Evolutionary conservation across 257 asterid genomes (phyloP).

Genomic region (Lycium ferocissimum): DNA sequence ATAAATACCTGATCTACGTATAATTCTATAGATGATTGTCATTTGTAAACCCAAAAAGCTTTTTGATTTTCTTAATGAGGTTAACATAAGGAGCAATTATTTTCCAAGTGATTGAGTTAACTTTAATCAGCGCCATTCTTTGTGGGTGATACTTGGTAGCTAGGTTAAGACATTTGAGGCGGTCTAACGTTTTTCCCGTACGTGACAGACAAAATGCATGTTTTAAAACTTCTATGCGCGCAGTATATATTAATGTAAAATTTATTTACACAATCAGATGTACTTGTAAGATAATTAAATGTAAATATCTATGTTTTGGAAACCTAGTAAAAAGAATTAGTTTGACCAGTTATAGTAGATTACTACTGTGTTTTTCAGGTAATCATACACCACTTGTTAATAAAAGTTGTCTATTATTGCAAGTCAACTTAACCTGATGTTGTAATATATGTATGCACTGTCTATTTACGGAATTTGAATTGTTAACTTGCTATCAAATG

Average conservation of each 20-base stretch:
- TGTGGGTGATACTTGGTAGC: neutral
- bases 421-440: no score
- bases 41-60: neutral
- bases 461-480: neutral
- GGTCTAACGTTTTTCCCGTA: neutral
- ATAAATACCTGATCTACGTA: neutral
- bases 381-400: no score
- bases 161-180: slow-evolving; percentile 11
- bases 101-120: neutral
- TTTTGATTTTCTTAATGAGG: neutral
- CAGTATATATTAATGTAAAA: neutral
- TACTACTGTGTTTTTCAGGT: no score
- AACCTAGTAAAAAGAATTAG: no score
- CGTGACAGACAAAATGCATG: neutral
- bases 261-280: neutral
- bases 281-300: neutral
- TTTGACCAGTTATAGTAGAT: no score
- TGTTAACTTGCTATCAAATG: no score
- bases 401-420: neutral
- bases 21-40: neutral
- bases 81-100: neutral
- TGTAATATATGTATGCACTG: neutral
- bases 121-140: neutral
- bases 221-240: neutral
- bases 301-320: no score